Evolutionary conservation across 306 rosid genomes (phyloP).

Genomic region (Medicago arabica): DNA sequence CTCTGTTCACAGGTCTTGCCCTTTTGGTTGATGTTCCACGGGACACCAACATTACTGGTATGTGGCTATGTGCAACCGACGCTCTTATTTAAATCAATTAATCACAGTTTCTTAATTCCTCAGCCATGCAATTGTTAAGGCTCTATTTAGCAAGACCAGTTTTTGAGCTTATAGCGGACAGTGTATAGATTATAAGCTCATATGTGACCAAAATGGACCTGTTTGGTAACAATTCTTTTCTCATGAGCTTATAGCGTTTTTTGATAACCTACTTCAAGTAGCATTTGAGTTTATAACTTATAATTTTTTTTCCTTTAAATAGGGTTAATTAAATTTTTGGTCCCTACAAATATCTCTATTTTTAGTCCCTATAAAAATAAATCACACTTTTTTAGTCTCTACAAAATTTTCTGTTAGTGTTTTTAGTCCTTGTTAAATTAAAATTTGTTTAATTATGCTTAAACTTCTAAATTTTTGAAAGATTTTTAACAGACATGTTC

Average conservation of each 20-base stretch:
- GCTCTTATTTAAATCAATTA: background rate
- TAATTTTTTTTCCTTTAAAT: too few species aligned
- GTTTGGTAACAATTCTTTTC: background rate
- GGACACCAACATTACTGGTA: conserved; percentile 82
- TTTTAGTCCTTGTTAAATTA: too few species aligned
- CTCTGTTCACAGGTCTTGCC: conserved; percentile 65
- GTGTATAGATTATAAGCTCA: background rate
- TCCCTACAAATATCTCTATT: too few species aligned
- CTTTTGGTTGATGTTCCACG: conserved; percentile 88
- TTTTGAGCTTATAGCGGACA: background rate
- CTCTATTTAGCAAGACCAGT: background rate
- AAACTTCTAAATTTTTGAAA: too few species aligned
- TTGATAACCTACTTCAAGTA: background rate
- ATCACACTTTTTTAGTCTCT: too few species aligned
- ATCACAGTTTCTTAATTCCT: background rate
- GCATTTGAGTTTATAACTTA: background rate
- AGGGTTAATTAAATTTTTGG: too few species aligned
- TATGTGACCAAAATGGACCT: too few species aligned
- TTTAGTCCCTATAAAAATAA: too few species aligned
- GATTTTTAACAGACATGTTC: too few species aligned
- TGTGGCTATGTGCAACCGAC: conserved; percentile 57
- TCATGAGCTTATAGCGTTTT: background rate
- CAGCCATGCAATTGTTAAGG: background rate
- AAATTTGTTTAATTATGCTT: too few species aligned
- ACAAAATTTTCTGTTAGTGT: too few species aligned